Conservation (phyloP, 2,329 filamentous ascomycete genomes). For the Didymella glomerata region DNA sequence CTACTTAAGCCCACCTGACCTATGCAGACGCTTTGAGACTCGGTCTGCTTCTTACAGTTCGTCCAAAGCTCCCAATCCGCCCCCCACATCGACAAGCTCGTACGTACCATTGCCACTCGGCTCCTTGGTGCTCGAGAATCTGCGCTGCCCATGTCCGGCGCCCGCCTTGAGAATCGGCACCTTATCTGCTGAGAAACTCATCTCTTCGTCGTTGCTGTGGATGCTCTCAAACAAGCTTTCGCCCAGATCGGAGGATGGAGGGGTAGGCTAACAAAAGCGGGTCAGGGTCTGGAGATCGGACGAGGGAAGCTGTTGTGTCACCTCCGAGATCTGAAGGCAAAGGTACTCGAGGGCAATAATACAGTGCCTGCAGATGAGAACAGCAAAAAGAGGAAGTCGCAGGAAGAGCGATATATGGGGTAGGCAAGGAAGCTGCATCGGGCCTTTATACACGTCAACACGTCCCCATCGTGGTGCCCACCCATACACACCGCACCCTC, state of each 20-base stretch:
- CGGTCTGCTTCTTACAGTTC: not conserved
- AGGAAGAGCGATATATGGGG: not conserved
- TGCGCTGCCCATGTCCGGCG: slow-evolving; percentile 36
- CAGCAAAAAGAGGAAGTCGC: too few species aligned
- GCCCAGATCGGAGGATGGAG: slow-evolving; percentile 7
- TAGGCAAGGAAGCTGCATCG: slow-evolving; percentile 5
- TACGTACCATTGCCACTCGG: slow-evolving; percentile 49
- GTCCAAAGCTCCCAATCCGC: not conserved
- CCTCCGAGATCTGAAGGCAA: not conserved
- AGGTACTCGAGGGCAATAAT: too few species aligned
- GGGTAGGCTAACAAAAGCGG: slow-evolving; percentile 17
- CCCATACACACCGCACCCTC: slow-evolving; percentile 20
- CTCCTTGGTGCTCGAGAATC: slow-evolving; percentile 50
- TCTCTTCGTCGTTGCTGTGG: slow-evolving; percentile 20
- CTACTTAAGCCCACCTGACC: not conserved
- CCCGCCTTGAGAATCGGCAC: slow-evolving; percentile 44
- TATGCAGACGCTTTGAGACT: not conserved
- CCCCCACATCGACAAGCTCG: not conserved
- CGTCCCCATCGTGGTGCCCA: not conserved
- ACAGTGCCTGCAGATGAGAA: too few species aligned
- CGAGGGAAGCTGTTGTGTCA: slow-evolving; percentile 8
- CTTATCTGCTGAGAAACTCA: slow-evolving; percentile 50
- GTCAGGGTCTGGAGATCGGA: slow-evolving; percentile 1
- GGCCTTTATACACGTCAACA: slow-evolving; percentile 18
- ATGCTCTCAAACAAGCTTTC: slow-evolving; percentile 19